Base-by-base conservation (phyloP, 2,329 filamentous ascomycete species). In the Phaeosphaeria sp. region DNA sequence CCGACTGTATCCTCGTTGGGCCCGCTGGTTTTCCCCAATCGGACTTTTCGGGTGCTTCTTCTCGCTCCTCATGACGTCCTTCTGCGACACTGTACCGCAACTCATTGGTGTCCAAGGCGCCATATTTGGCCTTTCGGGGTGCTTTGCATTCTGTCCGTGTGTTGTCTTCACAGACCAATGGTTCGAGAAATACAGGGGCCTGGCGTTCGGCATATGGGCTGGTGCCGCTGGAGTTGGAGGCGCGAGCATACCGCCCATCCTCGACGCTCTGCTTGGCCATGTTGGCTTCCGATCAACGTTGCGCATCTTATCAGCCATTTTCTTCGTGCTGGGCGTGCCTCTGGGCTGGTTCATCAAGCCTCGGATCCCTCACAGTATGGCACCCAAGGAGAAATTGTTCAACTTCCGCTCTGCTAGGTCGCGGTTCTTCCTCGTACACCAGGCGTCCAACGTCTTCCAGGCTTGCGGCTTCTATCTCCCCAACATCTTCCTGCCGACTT, bases 141-240 rank as follows among this genome's bases (percentile, higher is more conserved):
- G 78, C 7, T 65, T 85, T 1, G 57, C 83, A 3, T 86, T 77
- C 60, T 82, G 65, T 25, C 81, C 81, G 0, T 75, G 75, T 1
- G 78, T 81, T 11, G 57, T 85, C 24, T 87, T 86, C 73, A 77
- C 88, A 49, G 83, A 88, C 60, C 82, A 88, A 66, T 89, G 86
- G 85, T 89, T 88, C 67, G 77, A 84, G 21, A 77, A 77, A 30
- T 80, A 82, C 22, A 86, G 86, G 51, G 85, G 86, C 0, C 74
- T 88, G 22, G 86, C 86, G 1, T 86, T 85, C 62, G 87, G 87
- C 15, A 81, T 87, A 53, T 85, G 89, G 80, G 86, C 83, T 81
- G 65, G 65, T 5, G 71, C 66, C 3, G 66, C 68, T 21, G 81
- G 80, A 1, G 62, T 79, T 2, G 77, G 77, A 0, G 82, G 82